phyloP scores from a whole-genome alignment of 2,329 filamentous ascomycete species.

The Aspergillus carbonarius region DNA sequence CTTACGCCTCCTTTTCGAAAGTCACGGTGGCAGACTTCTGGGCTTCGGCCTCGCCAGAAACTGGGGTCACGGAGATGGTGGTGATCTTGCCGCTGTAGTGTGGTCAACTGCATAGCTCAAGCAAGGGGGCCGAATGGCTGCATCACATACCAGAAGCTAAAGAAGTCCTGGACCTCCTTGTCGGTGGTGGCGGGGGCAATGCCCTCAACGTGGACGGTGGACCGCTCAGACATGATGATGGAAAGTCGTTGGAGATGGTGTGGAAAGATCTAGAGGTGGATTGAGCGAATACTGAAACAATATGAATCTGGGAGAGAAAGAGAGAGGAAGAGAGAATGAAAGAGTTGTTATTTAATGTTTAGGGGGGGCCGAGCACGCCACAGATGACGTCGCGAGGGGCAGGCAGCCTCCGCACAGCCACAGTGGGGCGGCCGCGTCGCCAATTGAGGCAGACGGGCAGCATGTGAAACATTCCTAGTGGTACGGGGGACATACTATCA shows the following conservation, averaged over 20 bases:
- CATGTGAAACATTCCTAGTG: conserved; percentile 1
- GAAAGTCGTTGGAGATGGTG: too few relatives aligned
- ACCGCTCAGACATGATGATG: conserved; percentile 55
- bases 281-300: background rate
- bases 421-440: background rate
- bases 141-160: conserved; percentile 78
- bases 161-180: conserved; percentile 93
- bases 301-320: background rate
- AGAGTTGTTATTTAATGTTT: conserved; percentile 3
- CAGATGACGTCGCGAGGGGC: conserved; percentile 14
- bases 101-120: background rate
- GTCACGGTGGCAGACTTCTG: conserved; percentile 85
- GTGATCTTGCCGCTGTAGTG: conserved; percentile 80
- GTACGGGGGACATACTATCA: background rate
- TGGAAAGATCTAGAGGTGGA: too few relatives aligned
- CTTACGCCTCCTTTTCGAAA: conserved; percentile 87
- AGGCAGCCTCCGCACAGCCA: conserved; percentile 2
- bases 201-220: conserved; percentile 83
- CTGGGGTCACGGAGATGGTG: conserved; percentile 70
- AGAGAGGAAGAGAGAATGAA: conserved; percentile 3
- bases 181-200: conserved; percentile 80
- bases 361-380: conserved; percentile 6
- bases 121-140: background rate
- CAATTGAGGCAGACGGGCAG: background rate
- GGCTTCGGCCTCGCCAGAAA: conserved; percentile 54